phyloP scores from a whole-genome alignment of 2,329 filamentous ascomycete species.

The Clonostachys solani region DNA sequence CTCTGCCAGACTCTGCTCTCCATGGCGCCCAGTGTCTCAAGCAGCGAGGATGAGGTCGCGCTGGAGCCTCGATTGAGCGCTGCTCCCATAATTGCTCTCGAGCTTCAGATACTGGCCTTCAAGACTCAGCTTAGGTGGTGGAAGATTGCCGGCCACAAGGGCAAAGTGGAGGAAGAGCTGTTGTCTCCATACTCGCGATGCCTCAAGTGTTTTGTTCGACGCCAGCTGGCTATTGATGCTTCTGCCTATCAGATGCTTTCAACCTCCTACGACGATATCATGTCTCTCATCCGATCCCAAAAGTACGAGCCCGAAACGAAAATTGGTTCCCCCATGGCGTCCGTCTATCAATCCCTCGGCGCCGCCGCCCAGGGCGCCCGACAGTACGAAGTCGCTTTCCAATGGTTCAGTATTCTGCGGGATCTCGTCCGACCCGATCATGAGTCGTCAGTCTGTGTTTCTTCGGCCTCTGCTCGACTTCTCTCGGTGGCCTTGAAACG shows the following conservation, averaged over 20 bases:
- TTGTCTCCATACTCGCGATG: conserved; percentile 62
- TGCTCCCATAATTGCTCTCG: conserved; percentile 52
- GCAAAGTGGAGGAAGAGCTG: conserved; percentile 59
- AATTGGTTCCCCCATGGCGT: conserved; percentile 36
- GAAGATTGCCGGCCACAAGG: conserved; percentile 55
- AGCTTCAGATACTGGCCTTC: conserved; percentile 61
- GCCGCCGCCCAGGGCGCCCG: conserved; percentile 40
- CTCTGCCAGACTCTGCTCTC: conserved; percentile 62
- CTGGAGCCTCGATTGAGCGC: conserved; percentile 49
- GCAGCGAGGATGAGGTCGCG: conserved; percentile 54
- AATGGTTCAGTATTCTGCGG: conserved; percentile 48
- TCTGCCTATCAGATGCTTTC: conserved; percentile 29
- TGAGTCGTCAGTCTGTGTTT: conserved; percentile 45
- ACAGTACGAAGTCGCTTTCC: conserved; percentile 43
- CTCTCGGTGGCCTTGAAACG: conserved; percentile 49
- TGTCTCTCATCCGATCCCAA: conserved; percentile 23
- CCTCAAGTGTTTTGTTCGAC: conserved; percentile 54
- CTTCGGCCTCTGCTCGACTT: conserved; percentile 49
- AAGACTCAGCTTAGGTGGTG: conserved; percentile 61
- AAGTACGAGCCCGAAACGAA: conserved; percentile 24
- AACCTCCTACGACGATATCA: conserved; percentile 21
- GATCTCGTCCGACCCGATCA: conserved; percentile 25
- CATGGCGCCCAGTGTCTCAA: conserved; percentile 63
- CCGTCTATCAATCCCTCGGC: conserved; percentile 49
- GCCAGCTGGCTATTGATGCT: conserved; percentile 32